These are phyloP conservation scores for Tricholoma bakamatsutake DNA, from an alignment of 768 basidiomycete species.

Conservation along the genomic window DNA sequence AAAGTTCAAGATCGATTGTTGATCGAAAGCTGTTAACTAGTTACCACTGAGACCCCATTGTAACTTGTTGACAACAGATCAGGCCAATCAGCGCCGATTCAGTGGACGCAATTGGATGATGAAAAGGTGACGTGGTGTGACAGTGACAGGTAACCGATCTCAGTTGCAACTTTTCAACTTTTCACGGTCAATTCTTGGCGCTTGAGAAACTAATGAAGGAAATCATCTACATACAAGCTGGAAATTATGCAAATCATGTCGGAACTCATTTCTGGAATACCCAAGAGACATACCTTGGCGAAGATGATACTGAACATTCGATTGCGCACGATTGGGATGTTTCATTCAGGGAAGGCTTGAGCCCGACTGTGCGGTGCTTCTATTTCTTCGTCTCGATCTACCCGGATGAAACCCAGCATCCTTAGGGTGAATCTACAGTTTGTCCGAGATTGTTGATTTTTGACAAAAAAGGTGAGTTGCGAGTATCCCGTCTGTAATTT, in stretches of 20 bases:
- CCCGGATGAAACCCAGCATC: background rate
- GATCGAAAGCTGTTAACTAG: background rate
- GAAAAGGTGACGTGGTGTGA: slow-evolving; percentile 6
- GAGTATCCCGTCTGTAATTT: background rate
- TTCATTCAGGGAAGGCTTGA: slow-evolving; percentile 62
- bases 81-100: background rate
- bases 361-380: slow-evolving; percentile 36
- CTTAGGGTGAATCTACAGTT: slow-evolving; percentile 41
- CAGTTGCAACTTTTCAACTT: background rate
- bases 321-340: slow-evolving; percentile 43
- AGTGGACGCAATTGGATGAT: background rate
- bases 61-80: too few relatives aligned
- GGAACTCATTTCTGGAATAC: slow-evolving; percentile 83
- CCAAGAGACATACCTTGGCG: slow-evolving; percentile 62
- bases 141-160: slow-evolving; percentile 1
- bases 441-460: slow-evolving; percentile 64
- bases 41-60: background rate
- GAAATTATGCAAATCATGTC: slow-evolving; percentile 56
- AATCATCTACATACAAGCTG: slow-evolving; percentile 75
- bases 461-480: slow-evolving; percentile 54
- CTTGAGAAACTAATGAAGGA: slow-evolving; percentile 50
- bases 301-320: slow-evolving; percentile 34
- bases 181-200: background rate
- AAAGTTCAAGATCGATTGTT: background rate
- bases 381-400: background rate